Evolutionary conservation across 805 yeast species (phyloP).

Genomic region (Lipomyces spencermartinsiae): DNA sequence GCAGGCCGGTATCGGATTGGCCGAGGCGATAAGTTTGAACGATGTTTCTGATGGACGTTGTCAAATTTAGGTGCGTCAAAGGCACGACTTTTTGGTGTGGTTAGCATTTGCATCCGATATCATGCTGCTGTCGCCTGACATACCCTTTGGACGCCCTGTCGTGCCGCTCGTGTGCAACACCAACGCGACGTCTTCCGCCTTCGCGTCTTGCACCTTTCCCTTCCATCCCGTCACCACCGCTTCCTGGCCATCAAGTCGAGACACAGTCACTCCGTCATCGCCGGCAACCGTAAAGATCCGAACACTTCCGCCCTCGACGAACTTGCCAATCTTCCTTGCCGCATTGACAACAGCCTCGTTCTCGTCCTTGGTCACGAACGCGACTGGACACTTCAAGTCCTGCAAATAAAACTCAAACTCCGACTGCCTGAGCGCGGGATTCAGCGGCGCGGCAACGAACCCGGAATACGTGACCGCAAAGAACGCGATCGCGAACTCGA

Average conservation of each 20-base stretch:
- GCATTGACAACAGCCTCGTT: constrained; percentile 57
- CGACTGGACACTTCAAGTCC: constrained; percentile 63
- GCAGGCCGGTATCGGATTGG: constrained; percentile 58
- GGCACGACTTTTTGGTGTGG: constrained; percentile 62
- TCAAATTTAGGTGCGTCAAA: constrained; percentile 66
- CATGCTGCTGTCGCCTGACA: not conserved
- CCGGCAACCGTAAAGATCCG: constrained; percentile 14
- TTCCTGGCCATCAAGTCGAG: constrained; percentile 2
- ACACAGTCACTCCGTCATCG: constrained; percentile 5
- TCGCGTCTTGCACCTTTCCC: constrained; percentile 16
- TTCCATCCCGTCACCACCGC: not conserved
- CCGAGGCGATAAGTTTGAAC: constrained; percentile 61
- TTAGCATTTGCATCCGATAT: constrained; percentile 7
- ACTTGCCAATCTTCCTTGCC: constrained; percentile 52
- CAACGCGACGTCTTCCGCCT: constrained; percentile 60
- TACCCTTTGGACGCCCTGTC: constrained; percentile 69
- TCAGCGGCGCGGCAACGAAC: constrained; percentile 71
- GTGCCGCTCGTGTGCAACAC: constrained; percentile 78
- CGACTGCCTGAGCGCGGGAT: constrained; percentile 62
- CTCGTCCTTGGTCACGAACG: constrained; percentile 63
- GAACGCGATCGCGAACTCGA: constrained; percentile 64
- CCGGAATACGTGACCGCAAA: constrained; percentile 63
- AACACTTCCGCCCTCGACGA: constrained; percentile 3
- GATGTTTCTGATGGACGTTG: constrained; percentile 65
- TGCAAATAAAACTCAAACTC: constrained; percentile 71